These are phyloP conservation scores for Metroxylon sagu DNA, from an alignment of 176 grass and related monocot genomes.

Conservation along the genomic window DNA sequence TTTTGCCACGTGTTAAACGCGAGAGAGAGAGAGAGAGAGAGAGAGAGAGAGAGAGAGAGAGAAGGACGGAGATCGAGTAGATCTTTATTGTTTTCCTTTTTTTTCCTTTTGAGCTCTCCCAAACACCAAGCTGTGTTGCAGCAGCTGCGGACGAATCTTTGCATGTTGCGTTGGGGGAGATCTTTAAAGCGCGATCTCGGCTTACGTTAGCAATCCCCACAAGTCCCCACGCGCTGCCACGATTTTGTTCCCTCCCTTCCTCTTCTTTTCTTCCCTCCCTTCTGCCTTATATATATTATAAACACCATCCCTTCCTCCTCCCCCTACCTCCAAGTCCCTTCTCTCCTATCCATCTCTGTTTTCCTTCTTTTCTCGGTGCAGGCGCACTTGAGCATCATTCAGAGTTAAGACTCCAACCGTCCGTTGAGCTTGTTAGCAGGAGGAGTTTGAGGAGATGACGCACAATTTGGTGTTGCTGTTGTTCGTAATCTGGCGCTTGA, in stretches of 20 bases:
- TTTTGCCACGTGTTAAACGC: too few relatives aligned
- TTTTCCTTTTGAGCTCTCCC: too few relatives aligned
- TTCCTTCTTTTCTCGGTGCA: not conserved
- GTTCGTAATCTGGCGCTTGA: slow-evolving; percentile 48
- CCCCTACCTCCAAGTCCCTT: slow-evolving; percentile 14
- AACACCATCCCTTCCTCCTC: slow-evolving; percentile 2
- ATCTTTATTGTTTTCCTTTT: too few relatives aligned
- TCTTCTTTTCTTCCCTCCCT: slow-evolving; percentile 20
- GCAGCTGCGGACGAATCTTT: too few relatives aligned
- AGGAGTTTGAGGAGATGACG: slow-evolving; percentile 21
- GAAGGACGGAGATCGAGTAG: too few relatives aligned
- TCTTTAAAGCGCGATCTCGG: slow-evolving; percentile 13
- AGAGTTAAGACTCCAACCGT: not conserved
- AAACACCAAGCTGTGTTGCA: too few relatives aligned
- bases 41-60: too few relatives aligned
- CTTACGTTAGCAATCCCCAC: slow-evolving; percentile 17
- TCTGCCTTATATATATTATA: slow-evolving; percentile 2
- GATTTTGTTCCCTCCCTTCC: not conserved
- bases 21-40: too few relatives aligned
- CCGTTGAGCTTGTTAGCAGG: not conserved
- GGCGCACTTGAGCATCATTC: not conserved
- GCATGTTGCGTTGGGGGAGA: too few relatives aligned
- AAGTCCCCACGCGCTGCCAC: slow-evolving; percentile 6
- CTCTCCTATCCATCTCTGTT: slow-evolving; percentile 3
- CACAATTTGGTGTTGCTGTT: slow-evolving; percentile 27